These are phyloP conservation scores for Cladosporium sp. DNA, from an alignment of 2,329 filamentous ascomycete species.

Conservation along the genomic window DNA sequence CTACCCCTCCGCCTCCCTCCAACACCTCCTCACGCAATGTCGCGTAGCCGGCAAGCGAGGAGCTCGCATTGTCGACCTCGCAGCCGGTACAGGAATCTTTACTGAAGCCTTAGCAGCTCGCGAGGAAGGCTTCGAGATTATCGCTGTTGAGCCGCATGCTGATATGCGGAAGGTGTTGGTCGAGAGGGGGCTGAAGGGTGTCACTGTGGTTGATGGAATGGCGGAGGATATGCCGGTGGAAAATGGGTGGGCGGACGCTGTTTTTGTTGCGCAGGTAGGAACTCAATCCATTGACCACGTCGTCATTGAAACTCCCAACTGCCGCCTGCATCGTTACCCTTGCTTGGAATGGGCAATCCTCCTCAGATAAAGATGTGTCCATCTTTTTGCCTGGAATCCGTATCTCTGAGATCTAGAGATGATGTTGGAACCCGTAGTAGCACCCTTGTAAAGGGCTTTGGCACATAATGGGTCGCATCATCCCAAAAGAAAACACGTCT, in stretches of 20 bases:
- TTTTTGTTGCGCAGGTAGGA: constrained; percentile 64
- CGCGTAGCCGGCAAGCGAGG: constrained; percentile 44
- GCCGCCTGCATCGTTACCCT: no score
- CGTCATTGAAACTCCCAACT: no score
- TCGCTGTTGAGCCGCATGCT: constrained; percentile 61
- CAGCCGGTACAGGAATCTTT: constrained; percentile 67
- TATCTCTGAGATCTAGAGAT: no score
- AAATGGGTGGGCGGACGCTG: constrained; percentile 59
- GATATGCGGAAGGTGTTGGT: constrained; percentile 62
- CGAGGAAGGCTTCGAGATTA: constrained; percentile 56
- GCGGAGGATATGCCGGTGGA: constrained; percentile 55
- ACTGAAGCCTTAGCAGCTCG: constrained; percentile 59
- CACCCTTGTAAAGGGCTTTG: no score
- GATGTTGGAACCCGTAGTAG: no score
- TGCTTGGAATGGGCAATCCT: no score
- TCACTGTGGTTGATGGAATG: constrained; percentile 54
- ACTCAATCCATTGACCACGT: not conserved
- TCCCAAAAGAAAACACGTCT: no score
- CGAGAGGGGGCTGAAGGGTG: constrained; percentile 53
- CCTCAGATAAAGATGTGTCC: no score
- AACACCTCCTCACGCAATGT: constrained; percentile 55
- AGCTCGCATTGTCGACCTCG: constrained; percentile 59
- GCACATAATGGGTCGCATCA: no score
- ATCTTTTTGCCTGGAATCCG: no score
- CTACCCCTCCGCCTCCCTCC: constrained; percentile 57